phyloP scores from a whole-genome alignment of 495 filamentous ascomycete species.

The Penicillium turbatum region DNA sequence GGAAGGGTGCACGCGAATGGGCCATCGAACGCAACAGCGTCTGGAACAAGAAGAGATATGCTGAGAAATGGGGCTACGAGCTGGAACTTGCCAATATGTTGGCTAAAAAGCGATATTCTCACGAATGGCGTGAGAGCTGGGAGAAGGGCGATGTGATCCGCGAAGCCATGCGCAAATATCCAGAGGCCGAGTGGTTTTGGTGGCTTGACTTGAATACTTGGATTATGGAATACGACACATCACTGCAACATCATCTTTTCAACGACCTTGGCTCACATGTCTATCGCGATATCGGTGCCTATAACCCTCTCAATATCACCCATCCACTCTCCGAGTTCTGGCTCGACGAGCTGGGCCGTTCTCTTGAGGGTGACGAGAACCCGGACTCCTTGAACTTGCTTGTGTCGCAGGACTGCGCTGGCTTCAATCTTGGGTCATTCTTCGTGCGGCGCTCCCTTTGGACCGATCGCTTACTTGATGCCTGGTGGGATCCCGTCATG shows the following conservation, averaged over 20 bases:
- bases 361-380: slow-evolving; percentile 69
- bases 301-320: slow-evolving; percentile 91
- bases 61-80: slow-evolving; percentile 85
- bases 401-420: slow-evolving; percentile 88
- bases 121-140: slow-evolving; percentile 99
- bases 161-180: slow-evolving; percentile 87
- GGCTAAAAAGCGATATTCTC: slow-evolving; percentile 96
- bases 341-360: slow-evolving; percentile 68
- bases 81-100: slow-evolving; percentile 96
- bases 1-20: slow-evolving; percentile 97
- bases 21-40: slow-evolving; percentile 96
- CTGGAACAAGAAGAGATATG: slow-evolving; percentile 88
- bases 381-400: slow-evolving; percentile 76
- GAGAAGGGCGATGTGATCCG: slow-evolving; percentile 97
- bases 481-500: slow-evolving; percentile 98
- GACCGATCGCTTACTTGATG: slow-evolving; percentile 88
- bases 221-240: slow-evolving; percentile 93
- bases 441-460: slow-evolving; percentile 79
- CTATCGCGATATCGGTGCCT: slow-evolving; percentile 94
- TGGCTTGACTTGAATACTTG: slow-evolving; percentile 98
- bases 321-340: slow-evolving; percentile 71
- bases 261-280: slow-evolving; percentile 66
- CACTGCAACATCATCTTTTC: slow-evolving; percentile 87
- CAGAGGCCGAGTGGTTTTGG: slow-evolving; percentile 98
- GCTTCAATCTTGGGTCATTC: slow-evolving; percentile 97